A percentile compares a stretch with the other conserved stretches of the same genome.
phyloP scores from a whole-genome alignment of 75 land plant genomes.

The Pseudotsuga menziesii region DNA sequence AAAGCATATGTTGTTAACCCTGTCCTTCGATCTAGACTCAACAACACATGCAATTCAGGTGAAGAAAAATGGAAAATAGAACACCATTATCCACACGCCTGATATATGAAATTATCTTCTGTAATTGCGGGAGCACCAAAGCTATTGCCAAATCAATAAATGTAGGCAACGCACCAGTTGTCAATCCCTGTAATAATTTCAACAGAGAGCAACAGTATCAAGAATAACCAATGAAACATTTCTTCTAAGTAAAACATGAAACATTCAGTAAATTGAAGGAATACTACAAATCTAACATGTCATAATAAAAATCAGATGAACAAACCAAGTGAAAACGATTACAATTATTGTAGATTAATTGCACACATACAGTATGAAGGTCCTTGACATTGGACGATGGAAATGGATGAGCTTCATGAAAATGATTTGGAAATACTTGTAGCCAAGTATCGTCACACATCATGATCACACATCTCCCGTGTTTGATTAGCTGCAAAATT shows the following conservation, averaged over 20 bases:
- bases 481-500: conserved; percentile 62
- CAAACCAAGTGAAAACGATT: background rate
- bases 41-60: background rate
- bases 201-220: background rate
- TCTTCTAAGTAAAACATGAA: background rate
- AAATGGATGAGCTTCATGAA: conserved; percentile 69
- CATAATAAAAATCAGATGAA: background rate
- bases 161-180: conserved; percentile 95
- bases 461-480: conserved; percentile 84
- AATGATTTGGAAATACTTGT: conserved; percentile 92
- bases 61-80: conserved; percentile 3
- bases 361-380: conserved; percentile 73
- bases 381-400: conserved; percentile 99
- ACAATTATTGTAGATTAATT: background rate
- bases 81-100: conserved; percentile 35
- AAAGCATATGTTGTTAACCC: background rate
- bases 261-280: background rate
- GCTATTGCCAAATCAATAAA: conserved; percentile 97
- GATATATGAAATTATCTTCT: conserved; percentile 89
- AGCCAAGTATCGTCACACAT: conserved; percentile 99
- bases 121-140: conserved; percentile 99
- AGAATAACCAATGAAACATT: background rate
- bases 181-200: conserved; percentile 61
- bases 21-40: background rate
- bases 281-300: no score